Conservation (phyloP, 306 rosid species). For the Trifolium repens region DNA sequence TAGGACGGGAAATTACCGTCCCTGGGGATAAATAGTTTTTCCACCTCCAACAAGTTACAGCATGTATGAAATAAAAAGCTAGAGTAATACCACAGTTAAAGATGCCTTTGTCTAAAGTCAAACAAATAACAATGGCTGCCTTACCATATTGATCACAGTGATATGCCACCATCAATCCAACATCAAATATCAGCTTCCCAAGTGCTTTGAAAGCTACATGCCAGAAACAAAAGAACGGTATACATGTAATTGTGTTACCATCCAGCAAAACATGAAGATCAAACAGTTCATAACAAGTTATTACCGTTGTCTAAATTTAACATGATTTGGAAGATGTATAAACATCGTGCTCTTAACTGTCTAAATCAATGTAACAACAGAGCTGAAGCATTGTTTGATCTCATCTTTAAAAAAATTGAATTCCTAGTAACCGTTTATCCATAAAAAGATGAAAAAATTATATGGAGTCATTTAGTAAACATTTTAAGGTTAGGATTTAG, state of each 20-base stretch:
- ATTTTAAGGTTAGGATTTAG: constrained; percentile 1
- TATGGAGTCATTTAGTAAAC: constrained; percentile 16
- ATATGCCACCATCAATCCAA: constrained; percentile 91
- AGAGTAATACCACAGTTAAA: constrained; percentile 16
- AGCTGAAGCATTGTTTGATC: constrained; percentile 9
- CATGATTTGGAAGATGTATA: constrained; percentile 26
- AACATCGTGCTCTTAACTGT: constrained; percentile 30
- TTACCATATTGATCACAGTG: constrained; percentile 93
- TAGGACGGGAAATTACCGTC: background rate
- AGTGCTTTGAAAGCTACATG: constrained; percentile 89
- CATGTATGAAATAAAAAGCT: constrained; percentile 10
- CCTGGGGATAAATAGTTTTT: constrained; percentile 11
- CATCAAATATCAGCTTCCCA: constrained; percentile 86
- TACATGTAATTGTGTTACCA: constrained; percentile 36
- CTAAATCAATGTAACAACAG: constrained; percentile 30
- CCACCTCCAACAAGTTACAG: constrained; percentile 28
- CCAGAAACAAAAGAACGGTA: constrained; percentile 25
- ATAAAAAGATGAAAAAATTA: constrained; percentile 21
- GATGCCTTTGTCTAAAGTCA: constrained; percentile 20
- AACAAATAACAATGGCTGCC: constrained; percentile 15
- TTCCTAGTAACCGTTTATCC: constrained; percentile 4
- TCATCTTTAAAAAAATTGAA: background rate
- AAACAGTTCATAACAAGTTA: background rate
- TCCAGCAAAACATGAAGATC: constrained; percentile 20
- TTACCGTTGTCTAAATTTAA: constrained; percentile 14